These are phyloP conservation scores for Elongisporangium senticosum DNA, from an alignment of 352 stramenopile genomes.

Conservation along the genomic window DNA sequence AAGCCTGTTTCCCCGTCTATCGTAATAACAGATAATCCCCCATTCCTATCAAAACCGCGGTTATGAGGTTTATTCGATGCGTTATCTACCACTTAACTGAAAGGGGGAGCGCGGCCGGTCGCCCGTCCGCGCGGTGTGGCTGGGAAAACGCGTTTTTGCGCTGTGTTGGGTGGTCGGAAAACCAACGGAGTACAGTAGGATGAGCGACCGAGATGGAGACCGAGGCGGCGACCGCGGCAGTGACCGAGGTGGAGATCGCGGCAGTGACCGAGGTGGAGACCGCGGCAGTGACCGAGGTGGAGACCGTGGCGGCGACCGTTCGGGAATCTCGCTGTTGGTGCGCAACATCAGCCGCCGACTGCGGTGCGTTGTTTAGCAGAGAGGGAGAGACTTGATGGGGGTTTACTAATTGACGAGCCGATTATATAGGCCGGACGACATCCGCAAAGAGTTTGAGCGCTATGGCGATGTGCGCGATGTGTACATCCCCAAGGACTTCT, in stretches of 20 bases:
- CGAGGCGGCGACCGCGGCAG: not conserved
- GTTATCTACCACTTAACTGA: not conserved
- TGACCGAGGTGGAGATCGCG: slow-evolving; percentile 3
- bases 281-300: no score
- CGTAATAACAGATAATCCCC: not conserved
- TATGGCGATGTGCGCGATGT: slow-evolving; percentile 94
- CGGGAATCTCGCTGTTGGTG: slow-evolving; percentile 91
- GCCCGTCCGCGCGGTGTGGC: not conserved
- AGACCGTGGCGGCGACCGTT: slow-evolving; percentile 40
- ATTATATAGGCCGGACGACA: slow-evolving; percentile 73
- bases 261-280: slow-evolving; percentile 1
- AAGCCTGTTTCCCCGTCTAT: slow-evolving; percentile 10
- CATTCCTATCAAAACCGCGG: not conserved
- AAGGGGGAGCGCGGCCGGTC: not conserved
- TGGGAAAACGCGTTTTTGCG: not conserved
- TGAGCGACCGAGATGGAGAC: slow-evolving; percentile 6
- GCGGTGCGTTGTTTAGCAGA: slow-evolving; percentile 28
- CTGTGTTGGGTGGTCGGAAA: not conserved
- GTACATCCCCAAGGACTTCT: slow-evolving; percentile 94
- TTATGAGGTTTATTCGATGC: no score
- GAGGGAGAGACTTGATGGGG: not conserved
- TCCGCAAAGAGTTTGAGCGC: slow-evolving; percentile 90
- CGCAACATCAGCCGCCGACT: slow-evolving; percentile 91
- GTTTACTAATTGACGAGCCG: not conserved
- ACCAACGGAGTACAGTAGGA: not conserved